phyloP scores from a whole-genome alignment of 2,329 filamentous ascomycete genomes.

The Didymosphaeria variabile region DNA sequence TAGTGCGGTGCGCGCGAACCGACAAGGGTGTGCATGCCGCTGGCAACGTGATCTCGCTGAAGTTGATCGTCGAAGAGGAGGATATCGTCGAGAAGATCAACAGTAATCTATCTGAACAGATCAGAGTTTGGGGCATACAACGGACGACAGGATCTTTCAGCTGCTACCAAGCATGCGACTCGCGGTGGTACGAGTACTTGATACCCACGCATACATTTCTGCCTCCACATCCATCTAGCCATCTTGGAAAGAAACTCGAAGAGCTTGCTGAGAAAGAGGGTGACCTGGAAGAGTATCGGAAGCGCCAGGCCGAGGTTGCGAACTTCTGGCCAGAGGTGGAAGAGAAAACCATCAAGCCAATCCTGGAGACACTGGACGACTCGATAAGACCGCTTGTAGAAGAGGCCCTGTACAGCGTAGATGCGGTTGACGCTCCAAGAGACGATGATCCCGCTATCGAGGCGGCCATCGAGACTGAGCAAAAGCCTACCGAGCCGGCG shows the following conservation, averaged over 20 bases:
- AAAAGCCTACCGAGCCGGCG: constrained; percentile 14
- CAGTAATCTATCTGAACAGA: constrained; percentile 81
- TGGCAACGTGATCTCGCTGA: constrained; percentile 93
- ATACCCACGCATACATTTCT: constrained; percentile 93
- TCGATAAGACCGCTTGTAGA: constrained; percentile 70
- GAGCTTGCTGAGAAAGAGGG: constrained; percentile 78
- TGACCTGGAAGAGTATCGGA: constrained; percentile 72
- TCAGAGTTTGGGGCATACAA: constrained; percentile 93
- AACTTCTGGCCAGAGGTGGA: constrained; percentile 86
- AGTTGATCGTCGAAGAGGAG: constrained; percentile 92
- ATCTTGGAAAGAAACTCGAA: constrained; percentile 82
- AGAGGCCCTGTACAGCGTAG: constrained; percentile 63
- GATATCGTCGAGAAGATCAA: constrained; percentile 94
- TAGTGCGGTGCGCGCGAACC: constrained; percentile 92
- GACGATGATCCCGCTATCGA: constrained; percentile 46
- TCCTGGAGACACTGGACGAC: constrained; percentile 68
- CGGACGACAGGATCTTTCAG: constrained; percentile 91
- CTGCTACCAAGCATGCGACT: constrained; percentile 94
- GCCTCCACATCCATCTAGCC: constrained; percentile 89
- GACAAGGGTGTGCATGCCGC: constrained; percentile 98
- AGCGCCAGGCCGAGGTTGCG: constrained; percentile 78
- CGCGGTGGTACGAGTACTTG: constrained; percentile 95
- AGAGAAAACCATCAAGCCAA: constrained; percentile 78
- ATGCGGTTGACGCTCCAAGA: constrained; percentile 37
- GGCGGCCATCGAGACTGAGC: constrained; percentile 33